phyloP scores from a whole-genome alignment of 192 early-diverging fungal species.

The Linnemannia exigua region DNA sequence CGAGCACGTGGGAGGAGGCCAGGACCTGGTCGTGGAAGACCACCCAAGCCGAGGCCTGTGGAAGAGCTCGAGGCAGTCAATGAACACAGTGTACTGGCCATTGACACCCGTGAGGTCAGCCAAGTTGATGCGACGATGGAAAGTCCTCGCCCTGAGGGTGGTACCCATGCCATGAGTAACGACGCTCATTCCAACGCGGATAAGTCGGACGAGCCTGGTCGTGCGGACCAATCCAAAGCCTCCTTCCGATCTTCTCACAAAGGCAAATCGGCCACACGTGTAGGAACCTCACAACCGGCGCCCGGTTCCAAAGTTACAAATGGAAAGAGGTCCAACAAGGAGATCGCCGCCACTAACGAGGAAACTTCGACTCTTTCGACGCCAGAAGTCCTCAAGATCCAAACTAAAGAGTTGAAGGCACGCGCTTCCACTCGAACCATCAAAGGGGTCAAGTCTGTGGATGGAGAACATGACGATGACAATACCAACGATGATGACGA shows the following conservation, averaged over 20 bases:
- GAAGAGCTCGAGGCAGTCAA: not conserved
- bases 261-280: not conserved
- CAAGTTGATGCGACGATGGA: not conserved
- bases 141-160: not conserved
- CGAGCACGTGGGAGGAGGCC: constrained; percentile 5
- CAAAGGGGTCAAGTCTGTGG: constrained; percentile 10
- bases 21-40: constrained; percentile 9
- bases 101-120: not conserved
- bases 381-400: constrained; percentile 20
- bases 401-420: constrained; percentile 25
- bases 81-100: not conserved
- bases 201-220: not conserved
- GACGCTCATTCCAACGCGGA: not conserved
- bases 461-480: constrained; percentile 4
- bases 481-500: constrained; percentile 46
- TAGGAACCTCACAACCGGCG: not conserved
- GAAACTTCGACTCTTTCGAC: not conserved
- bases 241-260: not conserved
- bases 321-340: not conserved
- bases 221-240: not conserved
- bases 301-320: not conserved
- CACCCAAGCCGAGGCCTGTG: not conserved
- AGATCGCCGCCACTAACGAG: not conserved
- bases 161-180: not conserved
- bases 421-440: constrained; percentile 1